Evolutionary conservation across 306 rosid species (phyloP).

Genomic region (Geum urbanum): DNA sequence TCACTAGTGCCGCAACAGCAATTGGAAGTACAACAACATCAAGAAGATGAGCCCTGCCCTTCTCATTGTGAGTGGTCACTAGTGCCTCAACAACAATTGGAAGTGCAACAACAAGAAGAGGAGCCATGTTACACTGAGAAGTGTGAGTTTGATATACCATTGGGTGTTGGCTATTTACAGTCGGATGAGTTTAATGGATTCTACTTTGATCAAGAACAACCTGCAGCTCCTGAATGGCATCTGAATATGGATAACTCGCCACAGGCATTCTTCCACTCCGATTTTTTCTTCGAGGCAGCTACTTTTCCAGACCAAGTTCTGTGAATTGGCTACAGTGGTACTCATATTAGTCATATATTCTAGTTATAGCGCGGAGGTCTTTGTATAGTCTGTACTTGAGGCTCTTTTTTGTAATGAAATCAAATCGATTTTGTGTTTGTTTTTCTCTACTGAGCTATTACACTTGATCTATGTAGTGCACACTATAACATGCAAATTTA

Average conservation of each 20-base stretch:
- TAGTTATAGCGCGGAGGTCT: too few relatives aligned
- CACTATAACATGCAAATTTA: slow-evolving; percentile 4
- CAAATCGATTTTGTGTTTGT: neutral
- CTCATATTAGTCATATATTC: too few relatives aligned
- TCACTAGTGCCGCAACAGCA: neutral
- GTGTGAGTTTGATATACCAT: too few relatives aligned
- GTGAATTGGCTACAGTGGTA: neutral
- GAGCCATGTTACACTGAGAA: too few relatives aligned
- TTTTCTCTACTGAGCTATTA: neutral
- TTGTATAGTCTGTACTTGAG: neutral
- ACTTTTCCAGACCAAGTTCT: neutral
- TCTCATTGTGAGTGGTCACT: too few relatives aligned
- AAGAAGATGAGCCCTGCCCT: neutral
- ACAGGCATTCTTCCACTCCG: too few relatives aligned
- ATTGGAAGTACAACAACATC: neutral
- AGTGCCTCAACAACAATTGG: too few relatives aligned
- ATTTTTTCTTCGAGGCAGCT: too few relatives aligned
- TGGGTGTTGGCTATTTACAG: neutral
- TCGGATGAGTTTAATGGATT: neutral
- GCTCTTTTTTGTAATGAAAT: neutral
- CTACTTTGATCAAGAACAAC: neutral
- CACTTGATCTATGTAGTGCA: neutral
- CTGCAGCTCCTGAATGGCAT: neutral
- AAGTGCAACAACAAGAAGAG: too few relatives aligned
- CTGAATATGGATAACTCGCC: too few relatives aligned